Conservation (phyloP, 2,329 filamentous ascomycete genomes). For the Clarireedia paspali region DNA sequence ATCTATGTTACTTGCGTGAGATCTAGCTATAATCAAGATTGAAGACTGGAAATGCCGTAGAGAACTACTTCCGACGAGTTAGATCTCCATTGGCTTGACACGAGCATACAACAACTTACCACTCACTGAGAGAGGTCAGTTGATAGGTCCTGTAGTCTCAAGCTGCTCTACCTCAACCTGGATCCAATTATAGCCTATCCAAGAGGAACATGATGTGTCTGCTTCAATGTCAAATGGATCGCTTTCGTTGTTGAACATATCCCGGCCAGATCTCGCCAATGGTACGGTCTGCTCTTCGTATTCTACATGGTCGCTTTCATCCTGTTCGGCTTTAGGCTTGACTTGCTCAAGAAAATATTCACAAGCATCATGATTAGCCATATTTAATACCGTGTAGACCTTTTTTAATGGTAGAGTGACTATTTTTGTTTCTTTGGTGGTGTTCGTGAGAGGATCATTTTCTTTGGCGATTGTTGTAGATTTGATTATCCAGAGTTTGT, state of each 20-base stretch:
- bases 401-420: not conserved
- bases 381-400: slow-evolving; percentile 6
- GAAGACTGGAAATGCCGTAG: too few relatives aligned
- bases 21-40: too few relatives aligned
- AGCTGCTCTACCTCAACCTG: not conserved
- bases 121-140: not conserved
- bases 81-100: not conserved
- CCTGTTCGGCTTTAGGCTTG: slow-evolving; percentile 9
- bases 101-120: not conserved
- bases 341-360: slow-evolving; percentile 7
- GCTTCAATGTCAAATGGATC: not conserved
- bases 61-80: not conserved
- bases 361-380: slow-evolving; percentile 18
- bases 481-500: not conserved
- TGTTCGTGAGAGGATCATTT: not conserved
- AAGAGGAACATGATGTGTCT: not conserved
- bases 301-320: not conserved
- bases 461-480: not conserved
- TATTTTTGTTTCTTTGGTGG: not conserved
- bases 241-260: not conserved
- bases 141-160: not conserved
- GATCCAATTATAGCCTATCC: not conserved
- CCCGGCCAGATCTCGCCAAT: not conserved
- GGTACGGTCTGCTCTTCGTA: not conserved
- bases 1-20: too few relatives aligned